Percentiles rank a stretch among this genome's conserved stretches.
phyloP scores from a whole-genome alignment of 805 yeast genomes.

The Brettanomyces sp. region DNA sequence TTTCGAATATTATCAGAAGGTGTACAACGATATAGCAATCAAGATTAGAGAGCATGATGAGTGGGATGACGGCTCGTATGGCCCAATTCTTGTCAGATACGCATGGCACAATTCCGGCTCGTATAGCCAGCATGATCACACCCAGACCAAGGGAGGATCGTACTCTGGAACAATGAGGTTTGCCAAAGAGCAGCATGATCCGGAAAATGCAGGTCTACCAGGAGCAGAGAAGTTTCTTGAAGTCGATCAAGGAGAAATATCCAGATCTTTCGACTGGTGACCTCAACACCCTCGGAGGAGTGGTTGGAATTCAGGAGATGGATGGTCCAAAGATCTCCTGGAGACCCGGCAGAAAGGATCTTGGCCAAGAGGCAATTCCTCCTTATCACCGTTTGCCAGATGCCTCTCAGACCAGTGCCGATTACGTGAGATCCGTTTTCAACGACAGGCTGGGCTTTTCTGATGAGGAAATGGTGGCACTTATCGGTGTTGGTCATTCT shows the following conservation, averaged over 20 bases:
- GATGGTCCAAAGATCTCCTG: slow-evolving; percentile 54
- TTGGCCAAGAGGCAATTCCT: slow-evolving; percentile 27
- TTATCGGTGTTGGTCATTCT: slow-evolving; percentile 39
- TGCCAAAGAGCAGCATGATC: slow-evolving; percentile 40
- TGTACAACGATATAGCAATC: slow-evolving; percentile 65
- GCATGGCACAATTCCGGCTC: slow-evolving; percentile 47
- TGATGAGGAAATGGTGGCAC: slow-evolving; percentile 36
- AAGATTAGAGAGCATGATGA: slow-evolving; percentile 46
- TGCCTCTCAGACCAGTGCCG: slow-evolving; percentile 33
- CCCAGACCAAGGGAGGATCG: slow-evolving; percentile 36
- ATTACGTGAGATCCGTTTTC: slow-evolving; percentile 37
- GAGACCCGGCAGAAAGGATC: slow-evolving; percentile 44
- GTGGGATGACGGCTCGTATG: slow-evolving; percentile 54
- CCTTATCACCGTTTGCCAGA: slow-evolving; percentile 44
- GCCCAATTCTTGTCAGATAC: slow-evolving; percentile 36
- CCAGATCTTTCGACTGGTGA: slow-evolving; percentile 61
- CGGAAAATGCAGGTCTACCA: slow-evolving; percentile 41
- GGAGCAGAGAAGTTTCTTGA: slow-evolving; percentile 47
- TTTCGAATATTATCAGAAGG: slow-evolving; percentile 48
- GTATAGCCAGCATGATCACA: slow-evolving; percentile 30
- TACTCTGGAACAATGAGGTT: slow-evolving; percentile 48
- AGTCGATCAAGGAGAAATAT: slow-evolving; percentile 43
- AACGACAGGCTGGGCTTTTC: slow-evolving; percentile 34
- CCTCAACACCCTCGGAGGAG: slow-evolving; percentile 68
- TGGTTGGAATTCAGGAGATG: slow-evolving; percentile 50